These are phyloP conservation scores for Vicia sativa DNA, from an alignment of 306 rosid genomes.

Conservation along the genomic window DNA sequence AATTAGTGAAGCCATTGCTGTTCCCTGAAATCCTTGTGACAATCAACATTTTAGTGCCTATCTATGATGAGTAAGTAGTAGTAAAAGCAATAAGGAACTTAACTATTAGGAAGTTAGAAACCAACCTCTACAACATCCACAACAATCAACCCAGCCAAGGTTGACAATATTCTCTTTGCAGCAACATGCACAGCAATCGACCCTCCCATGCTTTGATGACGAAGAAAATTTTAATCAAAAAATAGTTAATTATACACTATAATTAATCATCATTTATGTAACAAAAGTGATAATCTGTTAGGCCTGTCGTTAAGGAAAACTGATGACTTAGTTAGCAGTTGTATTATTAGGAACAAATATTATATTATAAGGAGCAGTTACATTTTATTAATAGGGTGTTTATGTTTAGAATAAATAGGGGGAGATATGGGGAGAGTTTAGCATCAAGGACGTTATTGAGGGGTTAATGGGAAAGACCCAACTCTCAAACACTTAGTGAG, in stretches of 20 bases:
- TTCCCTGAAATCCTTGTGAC: conserved; percentile 71
- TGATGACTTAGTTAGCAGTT: no score
- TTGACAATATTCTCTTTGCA: conserved; percentile 64
- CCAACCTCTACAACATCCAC: conserved; percentile 99
- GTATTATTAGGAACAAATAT: no score
- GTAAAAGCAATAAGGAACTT: conserved; percentile 22
- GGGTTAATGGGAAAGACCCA: no score
- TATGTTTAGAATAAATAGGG: no score
- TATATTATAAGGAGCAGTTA: no score
- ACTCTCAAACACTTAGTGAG: no score
- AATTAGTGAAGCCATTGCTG: conserved; percentile 90
- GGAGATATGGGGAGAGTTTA: no score
- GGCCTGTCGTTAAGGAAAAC: no score
- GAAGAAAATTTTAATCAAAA: conserved; percentile 27
- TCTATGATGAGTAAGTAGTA: conserved; percentile 26
- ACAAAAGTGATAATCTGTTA: neutral
- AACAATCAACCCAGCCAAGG: conserved; percentile 89
- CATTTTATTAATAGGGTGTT: no score
- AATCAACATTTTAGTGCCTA: conserved; percentile 26
- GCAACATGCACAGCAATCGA: conserved; percentile 95
- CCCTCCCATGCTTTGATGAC: conserved; percentile 84
- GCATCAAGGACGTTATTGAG: no score
- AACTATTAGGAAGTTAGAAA: conserved; percentile 34
- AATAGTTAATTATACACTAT: conserved; percentile 17
- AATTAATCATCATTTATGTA: conserved; percentile 17